phyloP scores from a whole-genome alignment of 805 yeast genomes.

The Brettanomyces anomalus region DNA sequence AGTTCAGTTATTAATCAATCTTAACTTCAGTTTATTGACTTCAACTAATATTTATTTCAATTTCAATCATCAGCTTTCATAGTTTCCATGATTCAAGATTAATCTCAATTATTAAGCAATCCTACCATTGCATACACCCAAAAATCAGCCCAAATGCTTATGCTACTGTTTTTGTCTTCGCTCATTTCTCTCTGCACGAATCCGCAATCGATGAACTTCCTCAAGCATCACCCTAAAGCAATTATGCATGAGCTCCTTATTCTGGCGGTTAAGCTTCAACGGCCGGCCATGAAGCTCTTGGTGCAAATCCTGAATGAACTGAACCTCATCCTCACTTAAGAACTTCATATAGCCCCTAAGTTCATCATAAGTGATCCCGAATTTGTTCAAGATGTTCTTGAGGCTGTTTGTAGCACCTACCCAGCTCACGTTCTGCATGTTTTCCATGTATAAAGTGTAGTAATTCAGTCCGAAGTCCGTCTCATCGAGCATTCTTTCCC shows the following conservation, averaged over 20 bases:
- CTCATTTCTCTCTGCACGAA: background rate
- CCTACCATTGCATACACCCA: too few relatives aligned
- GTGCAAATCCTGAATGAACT: conserved; percentile 10
- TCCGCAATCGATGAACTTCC: conserved; percentile 4
- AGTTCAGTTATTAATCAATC: too few relatives aligned
- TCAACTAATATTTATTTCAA: too few relatives aligned
- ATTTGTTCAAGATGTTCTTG: conserved; percentile 11
- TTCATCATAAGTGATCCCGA: conserved; percentile 7
- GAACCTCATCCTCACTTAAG: conserved; percentile 8
- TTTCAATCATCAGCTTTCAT: too few relatives aligned
- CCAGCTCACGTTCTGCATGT: conserved; percentile 7
- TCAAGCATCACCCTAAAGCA: conserved; percentile 8
- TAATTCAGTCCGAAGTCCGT: conserved; percentile 4
- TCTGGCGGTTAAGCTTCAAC: conserved; percentile 3
- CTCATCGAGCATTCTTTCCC: background rate
- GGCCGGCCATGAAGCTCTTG: conserved; percentile 6
- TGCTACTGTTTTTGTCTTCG: background rate
- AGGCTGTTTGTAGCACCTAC: conserved; percentile 11
- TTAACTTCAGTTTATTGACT: too few relatives aligned
- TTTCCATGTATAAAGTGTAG: conserved; percentile 5
- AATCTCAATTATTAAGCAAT: too few relatives aligned
- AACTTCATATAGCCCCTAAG: conserved; percentile 7
- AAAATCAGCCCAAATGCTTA: background rate
- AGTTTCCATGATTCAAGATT: too few relatives aligned
- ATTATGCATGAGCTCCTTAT: conserved; percentile 5